Evolutionary conservation across 2,329 filamentous ascomycete genomes (phyloP).

Genomic region (Aspergillus oerlinghausenensis): DNA sequence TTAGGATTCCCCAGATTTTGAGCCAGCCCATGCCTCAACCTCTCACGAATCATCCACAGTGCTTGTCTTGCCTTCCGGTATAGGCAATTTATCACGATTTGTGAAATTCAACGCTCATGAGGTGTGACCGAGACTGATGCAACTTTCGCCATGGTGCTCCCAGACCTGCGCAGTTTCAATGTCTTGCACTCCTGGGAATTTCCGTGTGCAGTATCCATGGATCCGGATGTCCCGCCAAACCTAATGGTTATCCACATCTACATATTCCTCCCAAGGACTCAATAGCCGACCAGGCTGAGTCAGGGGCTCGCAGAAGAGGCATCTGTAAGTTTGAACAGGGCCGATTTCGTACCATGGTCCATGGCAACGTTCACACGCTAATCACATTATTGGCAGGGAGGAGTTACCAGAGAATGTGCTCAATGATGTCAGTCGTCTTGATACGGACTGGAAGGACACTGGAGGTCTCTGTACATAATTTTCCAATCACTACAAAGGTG

Average conservation of each 20-base stretch:
- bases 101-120: neutral
- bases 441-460: constrained; percentile 1
- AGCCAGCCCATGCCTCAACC: neutral
- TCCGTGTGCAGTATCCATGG: constrained; percentile 17
- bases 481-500: constrained; percentile 1
- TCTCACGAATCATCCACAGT: neutral
- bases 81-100: neutral
- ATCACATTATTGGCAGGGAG: neutral
- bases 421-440: constrained; percentile 10
- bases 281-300: constrained; percentile 3
- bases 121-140: neutral
- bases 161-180: constrained; percentile 7
- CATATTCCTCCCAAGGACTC: neutral
- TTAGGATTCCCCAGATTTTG: neutral
- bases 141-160: neutral
- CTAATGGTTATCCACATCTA: constrained; percentile 12
- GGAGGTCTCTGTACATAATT: neutral
- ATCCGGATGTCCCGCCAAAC: constrained; percentile 16
- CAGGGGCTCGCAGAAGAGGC: neutral
- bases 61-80: neutral
- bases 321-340: neutral
- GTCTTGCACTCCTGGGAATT: constrained; percentile 14
- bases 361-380: neutral
- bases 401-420: neutral
- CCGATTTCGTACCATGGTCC: constrained; percentile 3